phyloP scores from a whole-genome alignment of 2,329 filamentous ascomycete species.

The Cladosporium sp. region DNA sequence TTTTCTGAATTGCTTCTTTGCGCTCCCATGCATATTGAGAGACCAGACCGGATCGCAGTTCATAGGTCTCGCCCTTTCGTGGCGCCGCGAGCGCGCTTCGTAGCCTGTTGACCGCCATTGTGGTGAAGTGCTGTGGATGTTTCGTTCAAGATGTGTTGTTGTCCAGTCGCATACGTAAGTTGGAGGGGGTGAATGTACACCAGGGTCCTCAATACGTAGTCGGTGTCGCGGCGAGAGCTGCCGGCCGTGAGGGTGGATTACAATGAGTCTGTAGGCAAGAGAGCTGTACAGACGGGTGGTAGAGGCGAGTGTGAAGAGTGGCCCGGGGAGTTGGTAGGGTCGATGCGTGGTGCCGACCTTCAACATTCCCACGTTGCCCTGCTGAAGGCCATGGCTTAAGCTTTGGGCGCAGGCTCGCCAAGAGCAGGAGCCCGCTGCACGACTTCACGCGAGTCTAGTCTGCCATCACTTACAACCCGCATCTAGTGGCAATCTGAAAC shows the following conservation, averaged over 20 bases:
- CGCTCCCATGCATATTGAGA: conserved; percentile 99
- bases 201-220: not conserved
- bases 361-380: conserved; percentile 7
- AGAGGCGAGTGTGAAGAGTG: not conserved
- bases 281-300: not conserved
- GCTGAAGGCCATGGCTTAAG: conserved; percentile 8
- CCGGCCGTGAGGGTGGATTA: not conserved
- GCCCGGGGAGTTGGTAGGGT: not conserved
- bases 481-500: not conserved
- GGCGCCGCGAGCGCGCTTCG: conserved; percentile 88
- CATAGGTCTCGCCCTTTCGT: conserved; percentile 96
- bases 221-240: not conserved
- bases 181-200: conserved; percentile 1
- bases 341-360: not conserved
- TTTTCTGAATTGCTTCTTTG: conserved; percentile 99
- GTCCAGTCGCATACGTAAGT: conserved; percentile 9
- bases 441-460: not conserved
- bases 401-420: conserved; percentile 8
- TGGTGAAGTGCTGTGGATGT: conserved; percentile 13
- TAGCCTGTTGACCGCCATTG: conserved; percentile 94
- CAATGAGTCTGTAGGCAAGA: not conserved
- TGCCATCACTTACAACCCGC: not conserved
- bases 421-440: not conserved
- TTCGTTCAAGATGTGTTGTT: conserved; percentile 8
- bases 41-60: conserved; percentile 87